Percentiles rank a stretch among this genome's conserved stretches.
Evolutionary conservation across 768 basidiomycete genomes (phyloP).

Genomic region (Leccinum obscurum): DNA sequence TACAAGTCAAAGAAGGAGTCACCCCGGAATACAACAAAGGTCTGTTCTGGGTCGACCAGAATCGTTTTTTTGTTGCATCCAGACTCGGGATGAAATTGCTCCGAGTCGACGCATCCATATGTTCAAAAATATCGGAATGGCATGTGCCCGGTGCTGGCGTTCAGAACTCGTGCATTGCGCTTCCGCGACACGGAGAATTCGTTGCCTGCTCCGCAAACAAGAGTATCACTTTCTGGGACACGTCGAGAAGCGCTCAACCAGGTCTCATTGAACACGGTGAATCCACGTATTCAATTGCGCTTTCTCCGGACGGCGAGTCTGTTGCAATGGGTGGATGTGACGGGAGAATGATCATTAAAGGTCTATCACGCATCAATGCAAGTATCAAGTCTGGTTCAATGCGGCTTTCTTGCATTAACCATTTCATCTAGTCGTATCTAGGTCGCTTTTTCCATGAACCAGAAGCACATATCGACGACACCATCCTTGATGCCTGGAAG

Average conservation of each 20-base stretch:
- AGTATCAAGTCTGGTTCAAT: background rate
- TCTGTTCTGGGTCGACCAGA: too few relatives aligned
- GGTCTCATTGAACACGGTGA: background rate
- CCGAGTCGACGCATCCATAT: background rate
- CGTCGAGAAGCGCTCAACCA: background rate
- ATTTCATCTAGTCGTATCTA: background rate
- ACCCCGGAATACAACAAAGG: too few relatives aligned
- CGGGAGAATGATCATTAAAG: background rate
- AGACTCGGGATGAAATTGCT: background rate
- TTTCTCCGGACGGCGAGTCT: background rate
- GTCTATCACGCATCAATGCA: background rate
- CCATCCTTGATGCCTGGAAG: background rate
- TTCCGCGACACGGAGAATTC: background rate
- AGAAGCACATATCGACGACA: background rate
- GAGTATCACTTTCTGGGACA: background rate
- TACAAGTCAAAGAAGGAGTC: too few relatives aligned
- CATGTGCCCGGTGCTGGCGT: background rate
- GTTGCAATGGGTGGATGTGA: background rate
- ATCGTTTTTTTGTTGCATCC: background rate
- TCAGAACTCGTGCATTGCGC: background rate
- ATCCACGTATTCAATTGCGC: background rate
- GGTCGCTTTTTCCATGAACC: background rate
- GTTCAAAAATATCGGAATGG: background rate
- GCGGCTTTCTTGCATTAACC: background rate
- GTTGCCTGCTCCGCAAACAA: background rate